Evolutionary conservation across 257 asterid genomes (phyloP).

Genomic region (Craterostigma plantagineum): DNA sequence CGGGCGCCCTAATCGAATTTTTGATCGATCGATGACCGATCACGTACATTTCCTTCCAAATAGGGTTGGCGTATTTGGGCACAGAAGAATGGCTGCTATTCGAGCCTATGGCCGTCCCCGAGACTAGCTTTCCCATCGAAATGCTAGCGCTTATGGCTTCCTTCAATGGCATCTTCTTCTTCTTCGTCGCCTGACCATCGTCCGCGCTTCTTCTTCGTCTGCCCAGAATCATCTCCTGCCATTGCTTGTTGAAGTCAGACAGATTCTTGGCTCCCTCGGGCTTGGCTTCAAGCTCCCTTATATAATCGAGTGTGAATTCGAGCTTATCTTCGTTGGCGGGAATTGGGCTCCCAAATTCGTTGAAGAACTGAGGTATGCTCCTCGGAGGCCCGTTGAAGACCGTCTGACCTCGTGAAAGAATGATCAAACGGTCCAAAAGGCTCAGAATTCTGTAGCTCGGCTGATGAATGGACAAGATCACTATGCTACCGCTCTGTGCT

Average conservation of each 20-base stretch:
- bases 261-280: conserved; percentile 15
- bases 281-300: conserved; percentile 24
- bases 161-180: conserved; percentile 14
- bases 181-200: background rate
- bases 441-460: conserved; percentile 39
- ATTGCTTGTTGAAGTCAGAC: conserved; percentile 21
- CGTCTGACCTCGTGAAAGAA: conserved; percentile 35
- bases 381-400: conserved; percentile 27
- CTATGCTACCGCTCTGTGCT: conserved; percentile 45
- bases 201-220: too few species aligned
- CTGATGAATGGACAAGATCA: conserved; percentile 37
- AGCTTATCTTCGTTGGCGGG: conserved; percentile 28
- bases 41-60: conserved; percentile 33
- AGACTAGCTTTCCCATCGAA: conserved; percentile 35
- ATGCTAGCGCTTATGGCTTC: conserved; percentile 37
- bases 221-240: conserved; percentile 23
- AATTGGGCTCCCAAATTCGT: conserved; percentile 28
- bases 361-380: conserved; percentile 18
- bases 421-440: conserved; percentile 23
- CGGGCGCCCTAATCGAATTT: conserved; percentile 33
- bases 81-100: conserved; percentile 16
- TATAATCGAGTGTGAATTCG: conserved; percentile 36
- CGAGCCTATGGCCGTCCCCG: conserved; percentile 23
- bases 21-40: conserved; percentile 28
- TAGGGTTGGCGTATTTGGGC: conserved; percentile 27